Conservation (phyloP, 192 early-diverging fungal species). For the Linnemannia zychae region DNA sequence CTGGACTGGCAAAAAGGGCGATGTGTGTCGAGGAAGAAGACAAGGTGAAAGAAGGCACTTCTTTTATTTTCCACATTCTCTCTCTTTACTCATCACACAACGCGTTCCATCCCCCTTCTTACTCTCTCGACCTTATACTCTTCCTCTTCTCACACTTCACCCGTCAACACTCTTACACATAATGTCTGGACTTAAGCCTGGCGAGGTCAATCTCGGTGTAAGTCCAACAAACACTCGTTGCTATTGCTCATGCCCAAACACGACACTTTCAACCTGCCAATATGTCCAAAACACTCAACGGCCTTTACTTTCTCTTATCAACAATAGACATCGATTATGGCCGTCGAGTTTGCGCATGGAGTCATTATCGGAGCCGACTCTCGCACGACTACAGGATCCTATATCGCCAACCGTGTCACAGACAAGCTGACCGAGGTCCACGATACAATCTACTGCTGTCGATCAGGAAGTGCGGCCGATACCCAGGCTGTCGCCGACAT, state of each 20-base stretch:
- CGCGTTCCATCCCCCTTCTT: not conserved
- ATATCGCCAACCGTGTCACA: conserved; percentile 97
- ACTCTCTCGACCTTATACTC: too few relatives aligned
- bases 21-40: not conserved
- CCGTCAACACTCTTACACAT: conserved; percentile 8
- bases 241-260: not conserved
- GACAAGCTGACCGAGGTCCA: conserved; percentile 98
- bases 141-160: not conserved
- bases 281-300: not conserved
- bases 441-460: conserved; percentile 97
- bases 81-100: not conserved
- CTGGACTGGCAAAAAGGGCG: not conserved
- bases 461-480: conserved; percentile 97
- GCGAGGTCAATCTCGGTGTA: conserved; percentile 96
- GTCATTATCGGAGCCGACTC: conserved; percentile 98
- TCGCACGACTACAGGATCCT: conserved; percentile 94
- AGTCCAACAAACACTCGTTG: conserved; percentile 44
- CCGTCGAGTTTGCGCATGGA: conserved; percentile 89
- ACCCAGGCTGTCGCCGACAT: conserved; percentile 99
- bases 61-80: not conserved
- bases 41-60: not conserved
- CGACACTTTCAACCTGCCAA: not conserved
- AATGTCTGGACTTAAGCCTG: conserved; percentile 81
- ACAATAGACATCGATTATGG: conserved; percentile 98
- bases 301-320: not conserved